Evolutionary conservation across 192 early-diverging fungal species (phyloP), one percentile per base, ranked within the genome.

Genomic region (Gaertneriomyces sp.): DNA sequence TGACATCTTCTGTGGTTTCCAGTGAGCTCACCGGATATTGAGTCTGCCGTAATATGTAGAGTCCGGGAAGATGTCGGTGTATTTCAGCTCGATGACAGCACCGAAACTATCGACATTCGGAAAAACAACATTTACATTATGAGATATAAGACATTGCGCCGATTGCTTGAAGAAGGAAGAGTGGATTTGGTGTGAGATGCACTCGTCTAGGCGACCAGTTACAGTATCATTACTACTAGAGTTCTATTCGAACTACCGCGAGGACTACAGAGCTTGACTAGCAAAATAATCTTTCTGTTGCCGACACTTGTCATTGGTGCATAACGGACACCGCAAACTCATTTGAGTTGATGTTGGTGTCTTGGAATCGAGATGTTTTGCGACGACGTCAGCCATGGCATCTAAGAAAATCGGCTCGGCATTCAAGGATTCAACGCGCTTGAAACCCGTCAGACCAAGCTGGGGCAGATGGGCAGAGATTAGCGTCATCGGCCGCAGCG

Each of bases 391-490:
- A 10, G 91, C 92, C 81, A 98, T 79, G 4, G 91, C 92, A 45
- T 91, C 81, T 33, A 94, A 91, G 78, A 98, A 98, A 0, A 90
- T 71, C 4, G 94, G 90, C 63, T 92, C 84, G 68, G 88, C 96
- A 59, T 98, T 98, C 49, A 98, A 76, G 10, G 94, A 93, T 72
- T 93, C 93, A 38, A 87, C 90, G 12, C 96, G 88, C 64, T 89
- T 90, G 63, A 88, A 88, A 40, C 92, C 90, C 4, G 79, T 87
- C 10, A 98, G 80, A 7, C 93, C 93, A 6, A 83, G 83, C 89
- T 90, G 69, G 52, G 39, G 47, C 20, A 16, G 14, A 40, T 20
- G 10, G 12, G 1, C 54, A 58, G 42, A 60, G 41, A 53, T 40
- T 19, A 60, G 45, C 19, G 11, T 40, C 54, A 20, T 58, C 60